These are phyloP conservation scores for Trichothecium sympodiale DNA, from an alignment of 2,329 filamentous ascomycete species.

Conservation along the genomic window DNA sequence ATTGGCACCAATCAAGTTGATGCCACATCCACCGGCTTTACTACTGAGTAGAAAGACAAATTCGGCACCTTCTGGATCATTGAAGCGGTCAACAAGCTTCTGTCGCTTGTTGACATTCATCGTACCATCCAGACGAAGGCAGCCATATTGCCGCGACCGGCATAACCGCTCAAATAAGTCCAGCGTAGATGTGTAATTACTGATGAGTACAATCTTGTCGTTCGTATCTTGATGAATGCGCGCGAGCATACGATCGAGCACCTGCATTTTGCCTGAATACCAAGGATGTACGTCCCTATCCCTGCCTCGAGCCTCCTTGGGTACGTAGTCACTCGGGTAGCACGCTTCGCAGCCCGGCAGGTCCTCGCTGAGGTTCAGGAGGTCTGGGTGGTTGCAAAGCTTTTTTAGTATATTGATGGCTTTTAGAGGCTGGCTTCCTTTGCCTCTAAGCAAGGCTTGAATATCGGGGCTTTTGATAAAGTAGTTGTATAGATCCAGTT, in stretches of 20 bases:
- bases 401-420: slow-evolving; percentile 58
- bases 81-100: slow-evolving; percentile 96
- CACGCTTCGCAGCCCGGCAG: slow-evolving; percentile 75
- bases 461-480: slow-evolving; percentile 96
- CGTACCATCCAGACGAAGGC: slow-evolving; percentile 81
- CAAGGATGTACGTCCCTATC: slow-evolving; percentile 88
- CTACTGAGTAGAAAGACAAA: slow-evolving; percentile 95
- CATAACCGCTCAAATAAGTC: slow-evolving; percentile 91
- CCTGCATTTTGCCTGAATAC: slow-evolving; percentile 98
- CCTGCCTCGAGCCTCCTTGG: slow-evolving; percentile 75
- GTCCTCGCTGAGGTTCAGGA: slow-evolving; percentile 73
- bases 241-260: slow-evolving; percentile 94
- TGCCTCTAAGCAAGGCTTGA: slow-evolving; percentile 79
- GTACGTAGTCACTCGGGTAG: slow-evolving; percentile 79
- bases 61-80: slow-evolving; percentile 79
- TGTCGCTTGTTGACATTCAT: slow-evolving; percentile 98
- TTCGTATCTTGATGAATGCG: slow-evolving; percentile 93
- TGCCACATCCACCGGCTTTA: slow-evolving; percentile 91
- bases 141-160: slow-evolving; percentile 73
- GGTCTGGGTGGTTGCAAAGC: slow-evolving; percentile 93
- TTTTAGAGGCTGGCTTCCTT: slow-evolving; percentile 2
- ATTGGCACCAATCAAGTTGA: slow-evolving; percentile 92
- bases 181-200: slow-evolving; percentile 93
- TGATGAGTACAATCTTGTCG: slow-evolving; percentile 98
- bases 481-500: slow-evolving; percentile 88